These are phyloP conservation scores for Falciphora oryzae DNA, from an alignment of 2,329 filamentous ascomycete genomes.

Conservation along the genomic window DNA sequence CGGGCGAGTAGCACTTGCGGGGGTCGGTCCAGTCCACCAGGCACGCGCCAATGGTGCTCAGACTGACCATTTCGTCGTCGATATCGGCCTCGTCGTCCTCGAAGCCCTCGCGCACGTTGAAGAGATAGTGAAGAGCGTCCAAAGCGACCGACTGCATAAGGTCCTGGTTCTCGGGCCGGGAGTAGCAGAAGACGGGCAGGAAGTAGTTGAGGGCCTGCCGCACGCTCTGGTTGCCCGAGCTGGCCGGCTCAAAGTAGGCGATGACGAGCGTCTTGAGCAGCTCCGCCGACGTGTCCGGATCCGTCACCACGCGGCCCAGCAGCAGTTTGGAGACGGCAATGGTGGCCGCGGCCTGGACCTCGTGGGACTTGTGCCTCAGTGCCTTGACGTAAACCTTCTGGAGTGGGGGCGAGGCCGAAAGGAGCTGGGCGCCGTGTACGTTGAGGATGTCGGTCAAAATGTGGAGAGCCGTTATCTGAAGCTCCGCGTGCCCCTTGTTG, in stretches of 20 bases:
- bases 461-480: slow-evolving; percentile 86
- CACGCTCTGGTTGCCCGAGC: slow-evolving; percentile 71
- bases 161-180: slow-evolving; percentile 72
- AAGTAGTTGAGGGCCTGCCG: slow-evolving; percentile 89
- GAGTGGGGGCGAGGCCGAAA: slow-evolving; percentile 61
- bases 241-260: slow-evolving; percentile 85
- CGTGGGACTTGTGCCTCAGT: slow-evolving; percentile 63
- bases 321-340: slow-evolving; percentile 81
- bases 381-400: slow-evolving; percentile 83
- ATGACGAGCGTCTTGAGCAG: slow-evolving; percentile 81
- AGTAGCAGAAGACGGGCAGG: slow-evolving; percentile 90
- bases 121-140: slow-evolving; percentile 67
- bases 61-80: slow-evolving; percentile 70
- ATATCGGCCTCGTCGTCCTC: slow-evolving; percentile 72
- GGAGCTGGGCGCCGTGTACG: slow-evolving; percentile 75
- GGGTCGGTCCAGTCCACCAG: slow-evolving; percentile 95
- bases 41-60: slow-evolving; percentile 73
- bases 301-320: slow-evolving; percentile 70
- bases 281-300: slow-evolving; percentile 60
- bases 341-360: slow-evolving; percentile 76
- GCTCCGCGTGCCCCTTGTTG: slow-evolving; percentile 79
- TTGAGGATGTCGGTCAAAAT: slow-evolving; percentile 91
- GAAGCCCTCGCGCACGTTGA: slow-evolving; percentile 64
- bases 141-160: slow-evolving; percentile 72
- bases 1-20: slow-evolving; percentile 61